phyloP scores from a whole-genome alignment of 139 green algal genomes.

The Eudorina sp. region DNA sequence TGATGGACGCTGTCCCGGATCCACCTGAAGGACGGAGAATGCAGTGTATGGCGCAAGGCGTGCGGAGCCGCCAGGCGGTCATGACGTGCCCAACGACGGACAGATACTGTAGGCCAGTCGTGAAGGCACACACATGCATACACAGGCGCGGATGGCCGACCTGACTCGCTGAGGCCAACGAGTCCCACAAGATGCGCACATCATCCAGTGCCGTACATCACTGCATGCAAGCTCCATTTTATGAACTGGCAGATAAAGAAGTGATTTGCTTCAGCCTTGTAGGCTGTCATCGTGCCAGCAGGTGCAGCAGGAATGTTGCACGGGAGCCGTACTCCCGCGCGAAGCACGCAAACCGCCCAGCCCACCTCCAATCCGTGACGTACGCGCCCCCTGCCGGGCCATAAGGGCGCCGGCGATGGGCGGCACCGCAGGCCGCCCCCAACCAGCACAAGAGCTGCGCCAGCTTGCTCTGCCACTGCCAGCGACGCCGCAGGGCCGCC shows the following conservation, averaged over 20 bases:
- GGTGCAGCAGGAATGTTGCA: background rate
- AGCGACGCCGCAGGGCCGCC: background rate
- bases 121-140: too few relatives aligned
- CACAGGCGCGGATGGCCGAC: too few relatives aligned
- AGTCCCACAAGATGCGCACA: too few relatives aligned
- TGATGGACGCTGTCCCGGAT: background rate
- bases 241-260: too few relatives aligned
- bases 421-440: background rate
- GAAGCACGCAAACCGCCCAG: background rate
- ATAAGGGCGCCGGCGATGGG: background rate
- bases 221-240: background rate
- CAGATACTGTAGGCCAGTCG: too few relatives aligned
- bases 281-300: background rate
- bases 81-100: too few relatives aligned
- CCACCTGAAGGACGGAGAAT: background rate
- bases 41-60: too few relatives aligned
- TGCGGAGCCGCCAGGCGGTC: background rate
- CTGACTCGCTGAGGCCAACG: too few relatives aligned
- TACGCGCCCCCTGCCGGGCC: background rate
- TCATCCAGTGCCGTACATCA: background rate
- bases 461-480: background rate
- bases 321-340: background rate
- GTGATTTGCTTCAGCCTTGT: background rate
- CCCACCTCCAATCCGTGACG: background rate
- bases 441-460: background rate